phyloP scores from a whole-genome alignment of 2,329 filamentous ascomycete genomes.

The Penicillium sp. region DNA sequence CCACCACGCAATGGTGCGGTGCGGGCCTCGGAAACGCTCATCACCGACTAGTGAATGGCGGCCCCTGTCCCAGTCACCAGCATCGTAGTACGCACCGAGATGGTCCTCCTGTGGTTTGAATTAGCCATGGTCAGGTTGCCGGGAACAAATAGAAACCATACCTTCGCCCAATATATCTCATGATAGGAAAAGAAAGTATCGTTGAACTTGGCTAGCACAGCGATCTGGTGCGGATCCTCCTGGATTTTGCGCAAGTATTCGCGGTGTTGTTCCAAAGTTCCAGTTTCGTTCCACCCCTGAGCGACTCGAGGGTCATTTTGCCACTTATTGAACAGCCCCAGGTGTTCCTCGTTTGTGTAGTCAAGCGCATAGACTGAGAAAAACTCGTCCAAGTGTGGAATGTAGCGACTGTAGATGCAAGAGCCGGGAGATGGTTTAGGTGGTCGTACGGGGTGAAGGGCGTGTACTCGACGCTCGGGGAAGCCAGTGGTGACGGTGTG shows the following conservation, averaged over 20 bases:
- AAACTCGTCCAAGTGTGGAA: slow-evolving; percentile 69
- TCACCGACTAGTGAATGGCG: slow-evolving; percentile 5
- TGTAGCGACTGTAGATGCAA: slow-evolving; percentile 72
- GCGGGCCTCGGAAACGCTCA: slow-evolving; percentile 2
- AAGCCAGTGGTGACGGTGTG: slow-evolving; percentile 46
- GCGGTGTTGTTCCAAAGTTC: slow-evolving; percentile 68
- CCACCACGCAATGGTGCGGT: slow-evolving; percentile 6
- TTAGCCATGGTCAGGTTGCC: not conserved
- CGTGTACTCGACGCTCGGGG: slow-evolving; percentile 49
- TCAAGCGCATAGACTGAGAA: slow-evolving; percentile 75
- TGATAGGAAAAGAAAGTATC: slow-evolving; percentile 71
- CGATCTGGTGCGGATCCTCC: slow-evolving; percentile 67
- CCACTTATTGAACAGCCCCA: slow-evolving; percentile 71
- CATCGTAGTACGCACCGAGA: slow-evolving; percentile 5
- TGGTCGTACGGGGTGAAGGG: slow-evolving; percentile 67
- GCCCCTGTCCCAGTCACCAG: slow-evolving; percentile 7
- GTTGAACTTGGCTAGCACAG: slow-evolving; percentile 67
- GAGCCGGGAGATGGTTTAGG: slow-evolving; percentile 67
- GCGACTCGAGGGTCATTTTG: slow-evolving; percentile 79
- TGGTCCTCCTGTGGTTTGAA: not conserved
- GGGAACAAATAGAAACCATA: slow-evolving; percentile 24
- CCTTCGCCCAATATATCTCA: slow-evolving; percentile 73
- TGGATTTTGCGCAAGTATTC: slow-evolving; percentile 66
- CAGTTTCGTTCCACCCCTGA: slow-evolving; percentile 74
- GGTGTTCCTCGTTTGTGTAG: slow-evolving; percentile 60